Evolutionary conservation across 371 early-diverging fungal genomes (phyloP), one percentile per base, ranked within the genome.

Genomic region (Haplosporangium sp.): DNA sequence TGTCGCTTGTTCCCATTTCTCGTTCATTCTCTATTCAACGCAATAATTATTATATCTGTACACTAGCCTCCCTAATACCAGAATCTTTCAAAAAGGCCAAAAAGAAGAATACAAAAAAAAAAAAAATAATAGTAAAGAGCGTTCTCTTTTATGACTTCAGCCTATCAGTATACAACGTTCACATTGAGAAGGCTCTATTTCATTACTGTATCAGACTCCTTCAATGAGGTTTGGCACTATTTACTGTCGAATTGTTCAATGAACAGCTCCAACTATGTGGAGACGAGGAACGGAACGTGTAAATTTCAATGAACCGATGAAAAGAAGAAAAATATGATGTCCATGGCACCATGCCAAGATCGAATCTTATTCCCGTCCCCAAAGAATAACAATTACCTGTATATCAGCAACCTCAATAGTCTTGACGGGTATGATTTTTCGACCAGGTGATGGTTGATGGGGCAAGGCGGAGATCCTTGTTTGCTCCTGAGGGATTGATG

Each of bases 351-450:
- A 29, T 29, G 29, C 29, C 29, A 29, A 29, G 21, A n/a, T 20
- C 53, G 1, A 53, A 53, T 11, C 53, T n/a, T 3, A n/a, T 53
- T 21, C 14, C 14, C 16, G 18, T 23, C 12, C 12, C 21, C 23
- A 23, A 21, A 53, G 21, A 5, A 23, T 23, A 53, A 53, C 16
- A 12, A 47, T 57, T 69, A 76, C 76, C 72, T 77, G 79, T 10
- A 77, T 45, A 47, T 55, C 64, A 2, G 72, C 72, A 23, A 77
- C 38, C 29, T 61, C 62, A 37, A 77, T 61, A 10, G 72, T 77
- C 38, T 77, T 77, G 29, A 77, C 68, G 45, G 79, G 79, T 21
- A 77, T 71, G 58, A 77, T 77, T 29, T 55, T 71, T 10, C 65
- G 64, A 5, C 43, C 37, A 12, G 52, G 61, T 20, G 60, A 40